These are phyloP conservation scores for Olyra latifolia DNA, from an alignment of 176 grass and related monocot species.

Conservation along the genomic window DNA sequence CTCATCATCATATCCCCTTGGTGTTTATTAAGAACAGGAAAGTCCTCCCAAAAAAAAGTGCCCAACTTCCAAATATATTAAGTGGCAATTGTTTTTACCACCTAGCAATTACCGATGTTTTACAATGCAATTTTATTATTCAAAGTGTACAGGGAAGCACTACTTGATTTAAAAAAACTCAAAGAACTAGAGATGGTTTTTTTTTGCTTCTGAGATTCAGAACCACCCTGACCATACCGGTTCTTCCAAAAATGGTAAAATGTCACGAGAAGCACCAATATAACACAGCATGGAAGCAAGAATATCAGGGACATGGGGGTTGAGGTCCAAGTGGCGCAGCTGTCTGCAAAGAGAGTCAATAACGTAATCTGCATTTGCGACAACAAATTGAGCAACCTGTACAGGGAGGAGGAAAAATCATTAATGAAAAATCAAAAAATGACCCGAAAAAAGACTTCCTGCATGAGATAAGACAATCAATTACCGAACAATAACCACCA, in stretches of 20 bases:
- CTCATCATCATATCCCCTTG: neutral
- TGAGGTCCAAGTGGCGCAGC: slow-evolving; percentile 80
- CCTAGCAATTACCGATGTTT: neutral
- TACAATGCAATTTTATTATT: slow-evolving; percentile 1
- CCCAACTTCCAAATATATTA: neutral
- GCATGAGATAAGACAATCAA: slow-evolving; percentile 34
- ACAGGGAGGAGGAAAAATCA: slow-evolving; percentile 31
- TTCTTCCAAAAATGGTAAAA: slow-evolving; percentile 94
- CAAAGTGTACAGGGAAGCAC: neutral
- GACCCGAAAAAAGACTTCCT: neutral
- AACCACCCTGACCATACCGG: slow-evolving; percentile 58
- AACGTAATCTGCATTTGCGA: slow-evolving; percentile 91
- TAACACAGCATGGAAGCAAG: slow-evolving; percentile 89
- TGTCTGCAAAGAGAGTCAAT: slow-evolving; percentile 87
- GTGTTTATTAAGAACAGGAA: neutral
- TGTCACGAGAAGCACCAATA: slow-evolving; percentile 86
- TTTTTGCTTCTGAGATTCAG: slow-evolving; percentile 15
- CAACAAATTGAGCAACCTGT: slow-evolving; percentile 86
- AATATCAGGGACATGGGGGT: slow-evolving; percentile 85
- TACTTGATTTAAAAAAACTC: neutral
- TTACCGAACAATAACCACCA: slow-evolving; percentile 68
- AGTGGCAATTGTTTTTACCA: neutral
- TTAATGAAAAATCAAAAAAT: slow-evolving; percentile 26
- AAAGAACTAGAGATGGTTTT: neutral
- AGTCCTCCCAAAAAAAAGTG: slow-evolving; percentile 7